Evolutionary conservation across 768 basidiomycete species (phyloP), one percentile per base, ranked within the genome.

Genomic region (Naganishia kalamii): DNA sequence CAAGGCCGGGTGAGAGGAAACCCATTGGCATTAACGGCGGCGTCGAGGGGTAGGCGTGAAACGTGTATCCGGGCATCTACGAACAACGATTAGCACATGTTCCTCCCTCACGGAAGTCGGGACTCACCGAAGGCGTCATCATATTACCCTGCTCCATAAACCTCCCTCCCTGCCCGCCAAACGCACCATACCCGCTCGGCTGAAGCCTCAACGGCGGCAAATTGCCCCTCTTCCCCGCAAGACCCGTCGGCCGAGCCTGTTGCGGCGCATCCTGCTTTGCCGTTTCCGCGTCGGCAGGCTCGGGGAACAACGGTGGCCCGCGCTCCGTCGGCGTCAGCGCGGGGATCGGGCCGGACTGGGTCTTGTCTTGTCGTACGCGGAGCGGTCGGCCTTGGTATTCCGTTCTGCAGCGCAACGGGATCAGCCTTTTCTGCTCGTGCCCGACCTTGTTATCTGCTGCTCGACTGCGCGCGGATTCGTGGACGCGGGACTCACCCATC

Each of bases 371-470:
- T 37, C 62, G 67, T 23, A 43, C 30, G 19, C 48, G 29, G n/a
- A 57, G 23, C 8, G 10, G 37, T 23, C 59, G 43, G 15, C 29
- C 43, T 19, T 66, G 54, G 40, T 60, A 60, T 12, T 60, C 40
- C 46, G 61, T 41, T 3, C 69, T 67, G 27, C 63, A 17, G 23
- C 37, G 48, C 4, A 27, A 35, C 2, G 1, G 5, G 35, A 7
- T 13, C 7, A 33, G 32, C 8, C 1, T 43, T 13, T 43, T 65
- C 21, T 67, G 63, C n/a, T 98, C 94, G 73, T 87, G 89, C 75
- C 92, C 89, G 12, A 97, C 94, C 74, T 92, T 92, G 44, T 97
- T 82, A 10, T 29, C 91, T 86, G 4, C 92, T 92, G 72, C 89
- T 89, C 71, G 88, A 89, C 69, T 96, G 92, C 71, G 86, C 89